Base-by-base conservation (phyloP, 2,329 filamentous ascomycete species). In the Neodidymelliopsis sp. region DNA sequence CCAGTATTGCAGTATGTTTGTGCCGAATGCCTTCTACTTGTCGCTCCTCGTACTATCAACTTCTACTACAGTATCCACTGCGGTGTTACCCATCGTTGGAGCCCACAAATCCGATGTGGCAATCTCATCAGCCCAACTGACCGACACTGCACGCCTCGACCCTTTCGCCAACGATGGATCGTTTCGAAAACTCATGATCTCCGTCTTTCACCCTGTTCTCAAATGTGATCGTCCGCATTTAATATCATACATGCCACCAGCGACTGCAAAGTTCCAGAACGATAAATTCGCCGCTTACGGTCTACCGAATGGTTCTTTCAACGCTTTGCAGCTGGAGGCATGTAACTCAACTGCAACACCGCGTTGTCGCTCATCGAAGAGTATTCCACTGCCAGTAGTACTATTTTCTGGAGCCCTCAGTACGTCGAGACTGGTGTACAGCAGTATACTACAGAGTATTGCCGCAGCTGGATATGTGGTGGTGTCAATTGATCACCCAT, bases 401-500 rank as follows among this genome's bases (percentile, higher is more conserved):
- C 24, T 82, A 2, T 78, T 83, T 49, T 79, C 75, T 0, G 74
- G 77, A 0, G 80, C 77, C 2, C 67, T 75, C n/a, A 74, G 71
- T 3, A 72, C 72, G 15, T 74, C 77, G 0, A 70, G 79, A 1
- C 59, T 77, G 1, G 31, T 78, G 0, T 77, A 81, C 56, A 73
- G 66, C 6, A 71, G 67, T 3, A 70, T 77, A 58, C 73, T 77
- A 3, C 72, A 75, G 11, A 74, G 76, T 1, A 62, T 83, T 2
- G 78, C 80, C 0, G 77, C 76, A 25, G 64, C 73, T 6, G 80
- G 80, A 0, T 80, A 76, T 40, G 56, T 75, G 0, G 76, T 82
- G 3, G 60, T 81, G 12, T 72, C 78, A 0, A 65, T 82, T 11
- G 80, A 82, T 37, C 79, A 82, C 23, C 72, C 79, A 0, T 80